Percentiles rank a stretch among this genome's conserved stretches.
phyloP scores from a whole-genome alignment of 2,329 filamentous ascomycete species.

The Penicillium sumatraense region DNA sequence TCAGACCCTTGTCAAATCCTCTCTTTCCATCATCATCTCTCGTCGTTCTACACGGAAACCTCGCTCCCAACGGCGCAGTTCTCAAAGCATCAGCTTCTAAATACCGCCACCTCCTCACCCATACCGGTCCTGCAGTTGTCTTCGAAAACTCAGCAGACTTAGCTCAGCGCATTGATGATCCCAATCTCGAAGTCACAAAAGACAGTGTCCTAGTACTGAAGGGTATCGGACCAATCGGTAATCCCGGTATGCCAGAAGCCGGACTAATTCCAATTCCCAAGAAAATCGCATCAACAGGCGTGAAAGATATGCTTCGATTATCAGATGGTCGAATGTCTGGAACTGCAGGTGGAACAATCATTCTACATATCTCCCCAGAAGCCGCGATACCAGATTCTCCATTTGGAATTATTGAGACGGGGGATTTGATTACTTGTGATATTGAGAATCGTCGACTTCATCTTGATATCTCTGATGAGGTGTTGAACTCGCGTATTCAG shows the following conservation, averaged over 20 bases:
- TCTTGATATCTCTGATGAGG: constrained; percentile 48
- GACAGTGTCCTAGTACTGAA: constrained; percentile 55
- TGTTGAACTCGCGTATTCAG: constrained; percentile 45
- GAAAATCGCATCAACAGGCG: constrained; percentile 52
- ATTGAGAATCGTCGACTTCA: constrained; percentile 47
- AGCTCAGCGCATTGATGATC: constrained; percentile 51
- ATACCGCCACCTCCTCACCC: constrained; percentile 49
- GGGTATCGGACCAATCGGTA: constrained; percentile 56
- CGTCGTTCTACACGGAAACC: constrained; percentile 52
- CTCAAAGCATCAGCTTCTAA: constrained; percentile 59
- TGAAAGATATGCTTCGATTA: constrained; percentile 58
- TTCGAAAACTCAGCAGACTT: constrained; percentile 55
- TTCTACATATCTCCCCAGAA: constrained; percentile 60
- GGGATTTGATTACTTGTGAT: constrained; percentile 54
- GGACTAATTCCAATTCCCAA: constrained; percentile 57
- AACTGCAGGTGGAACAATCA: constrained; percentile 60
- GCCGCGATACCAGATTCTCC: constrained; percentile 52
- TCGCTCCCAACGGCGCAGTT: constrained; percentile 55
- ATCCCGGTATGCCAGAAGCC: constrained; percentile 59
- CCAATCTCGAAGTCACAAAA: constrained; percentile 47
- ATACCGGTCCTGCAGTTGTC: constrained; percentile 52
- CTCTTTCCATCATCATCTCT: constrained; percentile 52
- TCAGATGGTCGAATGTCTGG: constrained; percentile 61
- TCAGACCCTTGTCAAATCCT: constrained; percentile 51
- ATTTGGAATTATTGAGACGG: constrained; percentile 54